These are phyloP conservation scores for Picea sitchensis DNA, from an alignment of 75 land plant genomes.

Conservation along the genomic window DNA sequence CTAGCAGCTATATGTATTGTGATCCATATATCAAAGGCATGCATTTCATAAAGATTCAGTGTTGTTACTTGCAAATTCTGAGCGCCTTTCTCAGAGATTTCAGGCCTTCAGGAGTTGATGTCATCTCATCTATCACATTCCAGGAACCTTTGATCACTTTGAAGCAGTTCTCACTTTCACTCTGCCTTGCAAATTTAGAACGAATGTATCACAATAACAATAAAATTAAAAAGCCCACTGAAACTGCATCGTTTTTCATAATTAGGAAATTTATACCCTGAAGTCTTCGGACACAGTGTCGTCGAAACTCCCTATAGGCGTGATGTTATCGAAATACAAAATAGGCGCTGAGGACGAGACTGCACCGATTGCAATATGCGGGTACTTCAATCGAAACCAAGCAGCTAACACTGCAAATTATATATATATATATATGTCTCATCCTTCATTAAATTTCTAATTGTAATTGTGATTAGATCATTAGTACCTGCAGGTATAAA, in stretches of 20 bases:
- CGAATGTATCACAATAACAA: not conserved
- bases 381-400: conserved; percentile 74
- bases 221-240: not conserved
- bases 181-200: not conserved
- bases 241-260: not conserved
- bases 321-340: conserved; percentile 45
- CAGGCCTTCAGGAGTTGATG: conserved; percentile 28
- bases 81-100: conserved; percentile 31
- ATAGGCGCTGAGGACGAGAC: conserved; percentile 75
- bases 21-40: too few species aligned
- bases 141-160: conserved; percentile 48
- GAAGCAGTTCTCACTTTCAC: conserved; percentile 44
- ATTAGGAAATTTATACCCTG: conserved; percentile 18
- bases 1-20: too few species aligned
- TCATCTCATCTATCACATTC: conserved; percentile 33
- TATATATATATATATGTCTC: not conserved
- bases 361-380: conserved; percentile 64
- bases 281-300: conserved; percentile 44
- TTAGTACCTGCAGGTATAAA: not conserved
- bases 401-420: conserved; percentile 61
- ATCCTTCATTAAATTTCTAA: not conserved
- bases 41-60: not conserved
- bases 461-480: not conserved
- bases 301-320: conserved; percentile 40
- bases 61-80: conserved; percentile 49